Evolutionary conservation across 768 basidiomycete genomes (phyloP), one percentile per base, ranked within the genome.

Genomic region (Trametes meyenii): DNA sequence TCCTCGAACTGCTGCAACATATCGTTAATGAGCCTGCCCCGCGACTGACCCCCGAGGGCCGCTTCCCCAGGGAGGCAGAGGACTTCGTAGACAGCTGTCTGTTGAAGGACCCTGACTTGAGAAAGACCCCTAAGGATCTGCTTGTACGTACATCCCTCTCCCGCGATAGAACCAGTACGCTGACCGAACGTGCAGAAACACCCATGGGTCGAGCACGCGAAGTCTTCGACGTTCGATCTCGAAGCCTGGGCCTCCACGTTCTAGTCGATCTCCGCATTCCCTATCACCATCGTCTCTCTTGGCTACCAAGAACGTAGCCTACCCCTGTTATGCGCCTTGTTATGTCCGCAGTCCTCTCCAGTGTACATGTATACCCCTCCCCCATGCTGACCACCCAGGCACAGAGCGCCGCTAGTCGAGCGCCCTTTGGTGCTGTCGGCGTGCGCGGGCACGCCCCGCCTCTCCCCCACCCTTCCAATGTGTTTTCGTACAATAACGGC

Each of bases 21-120:
- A 98, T 99, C 68, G 97, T 99, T 54, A 98, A 98, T 71, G 97
- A 98, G 77, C 94, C 96, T 60, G 96, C 97, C 26, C 97, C 97
- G 43, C 81, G 85, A 70, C 75, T 99, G 66, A 88, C 87, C 12
- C 85, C 87, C 1, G 87, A 90, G 60, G 88, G 88, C 38, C 82
- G 81, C 65, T 90, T 84, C 80, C 89, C 91, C 3, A 73, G 74
- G 55, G 84, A 88, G 71, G 90, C 92, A 23, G 91, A 93, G 67
- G 79, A 79, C 51, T 98, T 99, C 66, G 86, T 98, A 46, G 90
- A 97, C 72, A 87, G 85, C 49, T 98, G 95, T 77, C 74, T 98
- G 75, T 68, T 88, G 72, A 99, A 99, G 77, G 93, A 98, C 71
- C 94, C 94, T 5, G 87, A 88, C 59, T 77, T 76, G 63, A 80